phyloP scores from a whole-genome alignment of 257 asterid species.

The Leonotis leonurus region DNA sequence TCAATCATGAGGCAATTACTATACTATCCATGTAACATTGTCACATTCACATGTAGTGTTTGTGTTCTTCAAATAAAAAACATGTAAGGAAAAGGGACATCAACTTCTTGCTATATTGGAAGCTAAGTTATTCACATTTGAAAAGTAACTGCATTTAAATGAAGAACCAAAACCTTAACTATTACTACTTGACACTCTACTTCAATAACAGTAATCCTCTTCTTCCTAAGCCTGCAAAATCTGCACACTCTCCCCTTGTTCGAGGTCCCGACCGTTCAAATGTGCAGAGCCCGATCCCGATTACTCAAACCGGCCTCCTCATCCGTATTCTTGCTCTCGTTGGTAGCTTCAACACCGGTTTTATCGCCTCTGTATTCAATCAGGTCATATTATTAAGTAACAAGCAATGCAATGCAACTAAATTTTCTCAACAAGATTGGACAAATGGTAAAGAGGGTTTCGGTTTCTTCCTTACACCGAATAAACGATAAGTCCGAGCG shows the following conservation, averaged over 20 bases:
- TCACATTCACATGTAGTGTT: not conserved
- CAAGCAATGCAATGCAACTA: not conserved
- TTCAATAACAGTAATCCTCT: not conserved
- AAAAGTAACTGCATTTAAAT: not conserved
- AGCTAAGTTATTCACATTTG: not conserved
- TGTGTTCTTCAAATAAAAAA: too few relatives aligned
- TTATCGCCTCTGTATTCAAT: conserved; percentile 42
- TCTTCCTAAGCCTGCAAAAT: conserved; percentile 14
- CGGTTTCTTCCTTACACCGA: conserved; percentile 52
- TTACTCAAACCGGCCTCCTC: conserved; percentile 34
- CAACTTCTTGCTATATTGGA: not conserved
- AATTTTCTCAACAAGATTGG: not conserved
- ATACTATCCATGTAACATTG: too few relatives aligned
- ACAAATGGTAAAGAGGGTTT: not conserved
- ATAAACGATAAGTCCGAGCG: conserved; percentile 70
- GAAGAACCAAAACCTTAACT: not conserved
- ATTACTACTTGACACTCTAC: not conserved
- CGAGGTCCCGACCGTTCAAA: not conserved
- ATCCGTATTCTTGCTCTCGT: conserved; percentile 41
- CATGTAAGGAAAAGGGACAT: not conserved
- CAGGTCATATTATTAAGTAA: conserved; percentile 1
- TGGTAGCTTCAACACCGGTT: conserved; percentile 32
- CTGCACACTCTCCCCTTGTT: not conserved
- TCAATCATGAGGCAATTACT: not conserved
- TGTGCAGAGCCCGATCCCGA: conserved; percentile 7